A percentile compares a stretch with the other conserved stretches of the same genome.
phyloP scores from a whole-genome alignment of 768 basidiomycete genomes.

The Leucosporidium yakuticum region DNA sequence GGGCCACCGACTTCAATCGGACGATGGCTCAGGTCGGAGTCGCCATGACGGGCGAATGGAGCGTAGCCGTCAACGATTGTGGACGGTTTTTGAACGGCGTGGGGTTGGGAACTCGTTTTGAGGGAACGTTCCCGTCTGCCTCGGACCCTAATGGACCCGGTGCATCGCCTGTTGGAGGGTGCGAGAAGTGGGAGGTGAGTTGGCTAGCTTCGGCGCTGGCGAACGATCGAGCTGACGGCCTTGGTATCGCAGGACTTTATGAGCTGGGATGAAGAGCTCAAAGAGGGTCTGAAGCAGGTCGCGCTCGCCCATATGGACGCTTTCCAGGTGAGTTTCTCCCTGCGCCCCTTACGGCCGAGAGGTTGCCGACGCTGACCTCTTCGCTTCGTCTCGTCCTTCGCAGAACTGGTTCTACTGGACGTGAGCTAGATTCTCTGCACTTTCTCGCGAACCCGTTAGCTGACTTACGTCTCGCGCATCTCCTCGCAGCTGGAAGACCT shows the following conservation, averaged over 20 bases:
- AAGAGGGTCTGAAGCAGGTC: slow-evolving; percentile 61
- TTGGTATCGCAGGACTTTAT: slow-evolving; percentile 52
- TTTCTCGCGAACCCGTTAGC: neutral
- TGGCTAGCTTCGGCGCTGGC: too few species aligned
- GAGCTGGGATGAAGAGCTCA: slow-evolving; percentile 59
- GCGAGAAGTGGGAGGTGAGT: slow-evolving; percentile 57
- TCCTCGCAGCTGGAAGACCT: slow-evolving; percentile 21
- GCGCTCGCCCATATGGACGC: slow-evolving; percentile 87
- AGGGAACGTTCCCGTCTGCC: slow-evolving; percentile 55
- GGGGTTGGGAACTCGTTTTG: slow-evolving; percentile 67
- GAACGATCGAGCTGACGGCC: neutral
- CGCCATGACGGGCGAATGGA: slow-evolving; percentile 69
- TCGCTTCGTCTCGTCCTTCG: neutral
- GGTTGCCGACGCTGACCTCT: neutral
- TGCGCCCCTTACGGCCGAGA: neutral
- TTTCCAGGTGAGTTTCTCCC: slow-evolving; percentile 56
- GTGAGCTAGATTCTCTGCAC: slow-evolving; percentile 57
- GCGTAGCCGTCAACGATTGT: slow-evolving; percentile 67
- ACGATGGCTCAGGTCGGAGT: slow-evolving; percentile 60
- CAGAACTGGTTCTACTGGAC: slow-evolving; percentile 99
- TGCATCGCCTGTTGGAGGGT: slow-evolving; percentile 53
- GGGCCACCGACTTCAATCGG: slow-evolving; percentile 63
- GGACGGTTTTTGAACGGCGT: slow-evolving; percentile 50
- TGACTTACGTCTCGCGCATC: neutral
- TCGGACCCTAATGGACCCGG: slow-evolving; percentile 4